Evolutionary conservation across 352 stramenopile species (phyloP).

Genomic region (Plasmopara muralis): DNA sequence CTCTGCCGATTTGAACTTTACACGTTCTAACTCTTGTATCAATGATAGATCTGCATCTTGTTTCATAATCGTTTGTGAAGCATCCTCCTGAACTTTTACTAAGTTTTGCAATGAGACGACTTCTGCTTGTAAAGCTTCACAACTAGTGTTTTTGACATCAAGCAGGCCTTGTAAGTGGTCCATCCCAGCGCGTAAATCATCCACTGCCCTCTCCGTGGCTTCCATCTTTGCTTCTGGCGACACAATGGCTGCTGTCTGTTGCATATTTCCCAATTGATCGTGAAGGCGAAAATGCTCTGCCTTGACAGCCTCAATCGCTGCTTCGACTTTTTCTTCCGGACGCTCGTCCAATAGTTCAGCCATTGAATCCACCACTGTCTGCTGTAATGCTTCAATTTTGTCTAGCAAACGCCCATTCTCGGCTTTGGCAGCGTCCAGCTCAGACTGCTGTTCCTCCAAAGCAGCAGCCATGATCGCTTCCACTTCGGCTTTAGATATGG

Average conservation of each 20-base stretch:
- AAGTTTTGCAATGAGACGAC: slow-evolving; percentile 19
- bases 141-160: slow-evolving; percentile 16
- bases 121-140: slow-evolving; percentile 20
- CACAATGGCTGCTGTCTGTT: slow-evolving; percentile 9
- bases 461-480: slow-evolving; percentile 12
- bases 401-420: slow-evolving; percentile 18
- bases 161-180: slow-evolving; percentile 13
- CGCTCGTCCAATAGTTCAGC: slow-evolving; percentile 1
- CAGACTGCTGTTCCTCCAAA: slow-evolving; percentile 7
- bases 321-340: slow-evolving; percentile 6
- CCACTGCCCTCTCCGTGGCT: slow-evolving; percentile 7
- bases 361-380: not conserved
- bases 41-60: slow-evolving; percentile 22
- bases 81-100: slow-evolving; percentile 12
- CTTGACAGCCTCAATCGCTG: slow-evolving; percentile 11
- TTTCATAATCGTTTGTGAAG: slow-evolving; percentile 7
- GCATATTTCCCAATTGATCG: slow-evolving; percentile 10
- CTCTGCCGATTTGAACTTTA: slow-evolving; percentile 52
- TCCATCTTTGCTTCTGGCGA: slow-evolving; percentile 6
- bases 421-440: slow-evolving; percentile 10
- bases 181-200: slow-evolving; percentile 17
- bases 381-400: slow-evolving; percentile 13
- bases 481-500: slow-evolving; percentile 6
- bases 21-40: slow-evolving; percentile 52
- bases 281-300: slow-evolving; percentile 13